phyloP scores from a whole-genome alignment of 345 rosid genomes.

The Boechera divaricarpa region DNA sequence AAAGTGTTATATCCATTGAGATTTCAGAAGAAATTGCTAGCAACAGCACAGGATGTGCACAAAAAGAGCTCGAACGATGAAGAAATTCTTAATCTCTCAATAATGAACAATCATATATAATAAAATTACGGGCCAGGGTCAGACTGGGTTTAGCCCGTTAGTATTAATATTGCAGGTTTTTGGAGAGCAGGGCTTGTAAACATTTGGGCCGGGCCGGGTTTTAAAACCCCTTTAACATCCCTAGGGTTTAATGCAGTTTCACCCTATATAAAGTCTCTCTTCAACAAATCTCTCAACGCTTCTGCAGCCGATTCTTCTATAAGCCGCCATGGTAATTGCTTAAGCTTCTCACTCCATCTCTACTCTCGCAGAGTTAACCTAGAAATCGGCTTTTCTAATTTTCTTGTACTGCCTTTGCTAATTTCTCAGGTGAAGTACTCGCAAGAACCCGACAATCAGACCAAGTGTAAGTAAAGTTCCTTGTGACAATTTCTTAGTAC shows the following conservation, averaged over 20 bases:
- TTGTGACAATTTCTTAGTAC: background rate
- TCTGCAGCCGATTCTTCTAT: slow-evolving; percentile 33
- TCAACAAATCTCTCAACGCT: background rate
- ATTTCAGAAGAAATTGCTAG: too few species aligned
- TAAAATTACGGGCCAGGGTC: too few species aligned
- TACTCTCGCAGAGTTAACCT: background rate
- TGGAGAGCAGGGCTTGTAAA: too few species aligned
- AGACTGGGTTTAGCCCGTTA: too few species aligned
- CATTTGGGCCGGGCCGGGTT: too few species aligned
- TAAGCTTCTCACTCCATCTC: slow-evolving; percentile 9
- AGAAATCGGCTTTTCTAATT: background rate
- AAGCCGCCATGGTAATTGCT: slow-evolving; percentile 45
- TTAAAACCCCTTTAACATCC: too few species aligned
- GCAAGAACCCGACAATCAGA: slow-evolving; percentile 84
- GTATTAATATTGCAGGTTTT: too few species aligned
- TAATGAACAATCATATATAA: too few species aligned
- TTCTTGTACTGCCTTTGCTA: background rate
- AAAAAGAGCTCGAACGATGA: too few species aligned
- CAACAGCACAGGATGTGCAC: too few species aligned
- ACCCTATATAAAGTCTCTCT: slow-evolving; percentile 16
- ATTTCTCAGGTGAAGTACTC: slow-evolving; percentile 89
- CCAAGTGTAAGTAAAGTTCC: slow-evolving; percentile 65
- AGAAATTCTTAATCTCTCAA: too few species aligned
- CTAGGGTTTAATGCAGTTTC: slow-evolving; percentile 12
- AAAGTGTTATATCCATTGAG: too few species aligned